phyloP scores from a whole-genome alignment of 163 green algal genomes.

The Chlorella variabilis region DNA sequence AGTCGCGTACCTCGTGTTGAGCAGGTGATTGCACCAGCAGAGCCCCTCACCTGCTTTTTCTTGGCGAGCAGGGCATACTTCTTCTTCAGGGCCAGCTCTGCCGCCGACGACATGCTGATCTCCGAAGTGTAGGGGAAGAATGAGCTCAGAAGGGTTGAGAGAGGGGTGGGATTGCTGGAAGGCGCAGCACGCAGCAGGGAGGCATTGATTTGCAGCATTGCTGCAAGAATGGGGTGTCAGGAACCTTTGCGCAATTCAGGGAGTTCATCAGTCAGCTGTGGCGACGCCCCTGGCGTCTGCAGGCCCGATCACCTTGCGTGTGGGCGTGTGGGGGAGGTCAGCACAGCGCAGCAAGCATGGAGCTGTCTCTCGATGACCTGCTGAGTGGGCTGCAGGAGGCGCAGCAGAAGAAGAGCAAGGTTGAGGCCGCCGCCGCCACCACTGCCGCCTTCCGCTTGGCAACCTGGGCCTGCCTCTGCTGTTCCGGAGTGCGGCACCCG shows the following conservation, averaged over 20 bases:
- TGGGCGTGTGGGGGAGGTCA: not conserved
- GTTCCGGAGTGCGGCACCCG: too few species aligned
- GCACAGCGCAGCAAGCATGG: constrained; percentile 4
- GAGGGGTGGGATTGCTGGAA: not conserved
- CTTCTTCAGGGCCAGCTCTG: constrained; percentile 49
- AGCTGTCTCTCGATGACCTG: constrained; percentile 61
- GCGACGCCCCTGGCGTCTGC: too few species aligned
- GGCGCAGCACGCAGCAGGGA: too few species aligned
- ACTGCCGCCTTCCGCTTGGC: not conserved
- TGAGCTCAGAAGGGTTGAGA: not conserved
- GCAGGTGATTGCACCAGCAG: too few species aligned
- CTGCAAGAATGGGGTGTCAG: too few species aligned
- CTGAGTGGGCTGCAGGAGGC: constrained; percentile 59
- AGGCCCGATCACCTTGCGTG: not conserved
- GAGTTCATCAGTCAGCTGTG: too few species aligned
- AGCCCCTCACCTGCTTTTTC: constrained; percentile 26
- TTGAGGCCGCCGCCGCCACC: not conserved
- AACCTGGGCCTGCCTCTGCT: not conserved
- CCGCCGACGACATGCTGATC: constrained; percentile 34
- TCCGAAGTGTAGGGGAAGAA: too few species aligned
- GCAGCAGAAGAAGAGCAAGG: constrained; percentile 64
- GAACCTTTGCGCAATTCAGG: too few species aligned
- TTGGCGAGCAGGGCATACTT: constrained; percentile 58
- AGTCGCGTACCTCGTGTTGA: too few species aligned
- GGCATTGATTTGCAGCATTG: too few species aligned